These are phyloP conservation scores for Asclepias syriaca DNA, from an alignment of 257 asterid genomes.

Conservation along the genomic window DNA sequence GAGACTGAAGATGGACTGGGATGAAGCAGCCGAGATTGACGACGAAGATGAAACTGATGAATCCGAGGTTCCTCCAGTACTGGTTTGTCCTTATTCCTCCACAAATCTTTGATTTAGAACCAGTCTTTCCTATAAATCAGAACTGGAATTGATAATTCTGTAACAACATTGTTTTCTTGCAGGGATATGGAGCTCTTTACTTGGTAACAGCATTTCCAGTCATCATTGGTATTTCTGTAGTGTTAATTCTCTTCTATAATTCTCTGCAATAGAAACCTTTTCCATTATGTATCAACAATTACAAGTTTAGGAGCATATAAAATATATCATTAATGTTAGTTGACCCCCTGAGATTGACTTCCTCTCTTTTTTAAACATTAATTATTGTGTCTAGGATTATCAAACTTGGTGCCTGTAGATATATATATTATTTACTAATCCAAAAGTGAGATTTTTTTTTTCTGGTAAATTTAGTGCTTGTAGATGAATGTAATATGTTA, in stretches of 20 bases:
- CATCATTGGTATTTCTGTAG: slow-evolving; percentile 80
- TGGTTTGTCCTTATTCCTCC: slow-evolving; percentile 46
- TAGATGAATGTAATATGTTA: neutral
- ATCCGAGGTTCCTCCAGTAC: slow-evolving; percentile 65
- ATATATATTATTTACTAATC: neutral
- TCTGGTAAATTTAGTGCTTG: neutral
- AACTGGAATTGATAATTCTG: too few relatives aligned
- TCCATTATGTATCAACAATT: neutral
- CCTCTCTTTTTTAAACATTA: neutral
- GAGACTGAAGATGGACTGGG: slow-evolving; percentile 90
- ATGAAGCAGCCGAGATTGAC: slow-evolving; percentile 85
- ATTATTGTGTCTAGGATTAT: neutral
- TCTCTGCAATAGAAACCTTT: slow-evolving; percentile 53
- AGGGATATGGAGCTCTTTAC: slow-evolving; percentile 94
- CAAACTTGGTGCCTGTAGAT: neutral
- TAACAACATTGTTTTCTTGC: slow-evolving; percentile 22
- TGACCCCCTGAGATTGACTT: neutral
- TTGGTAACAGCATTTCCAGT: slow-evolving; percentile 83
- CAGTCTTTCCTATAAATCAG: neutral
- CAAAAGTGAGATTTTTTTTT: too few relatives aligned
- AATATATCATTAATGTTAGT: neutral
- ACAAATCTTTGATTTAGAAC: slow-evolving; percentile 6
- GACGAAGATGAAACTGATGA: slow-evolving; percentile 52
- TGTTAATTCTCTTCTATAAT: slow-evolving; percentile 70
- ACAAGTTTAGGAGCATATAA: neutral